These are phyloP conservation scores for Phaeosphaeriaceae sp. DNA, from an alignment of 2,329 filamentous ascomycete species.

Conservation along the genomic window DNA sequence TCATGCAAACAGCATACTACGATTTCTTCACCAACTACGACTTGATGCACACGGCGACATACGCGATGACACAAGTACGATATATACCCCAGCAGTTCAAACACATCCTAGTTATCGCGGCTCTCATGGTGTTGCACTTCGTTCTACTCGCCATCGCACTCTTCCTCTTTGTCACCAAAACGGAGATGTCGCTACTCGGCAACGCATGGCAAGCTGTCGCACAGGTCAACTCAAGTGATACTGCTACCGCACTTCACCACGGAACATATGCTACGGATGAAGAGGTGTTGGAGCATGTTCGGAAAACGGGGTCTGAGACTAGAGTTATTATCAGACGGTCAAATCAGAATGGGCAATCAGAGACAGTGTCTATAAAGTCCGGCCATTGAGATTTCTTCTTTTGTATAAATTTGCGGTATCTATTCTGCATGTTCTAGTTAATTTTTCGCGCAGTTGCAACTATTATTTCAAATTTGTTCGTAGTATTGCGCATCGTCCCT, in stretches of 20 bases:
- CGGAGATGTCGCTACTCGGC: slow-evolving; percentile 15
- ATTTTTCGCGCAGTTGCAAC: too few relatives aligned
- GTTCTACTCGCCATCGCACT: slow-evolving; percentile 3
- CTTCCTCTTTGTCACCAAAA: slow-evolving; percentile 5
- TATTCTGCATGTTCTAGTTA: too few relatives aligned
- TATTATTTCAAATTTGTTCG: too few relatives aligned
- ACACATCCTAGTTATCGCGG: slow-evolving; percentile 7
- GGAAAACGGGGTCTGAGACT: too few relatives aligned
- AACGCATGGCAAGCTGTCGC: slow-evolving; percentile 19
- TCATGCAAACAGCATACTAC: slow-evolving; percentile 18
- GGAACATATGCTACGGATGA: slow-evolving; percentile 10
- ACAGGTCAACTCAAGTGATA: slow-evolving; percentile 13
- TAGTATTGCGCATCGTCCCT: too few relatives aligned
- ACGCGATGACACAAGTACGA: neutral
- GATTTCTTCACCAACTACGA: slow-evolving; percentile 11
- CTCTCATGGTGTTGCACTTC: slow-evolving; percentile 6
- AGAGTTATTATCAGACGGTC: too few relatives aligned
- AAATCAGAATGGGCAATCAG: too few relatives aligned
- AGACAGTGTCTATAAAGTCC: too few relatives aligned
- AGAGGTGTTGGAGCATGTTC: slow-evolving; percentile 2
- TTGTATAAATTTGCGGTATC: too few relatives aligned
- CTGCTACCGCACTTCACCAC: slow-evolving; percentile 4
- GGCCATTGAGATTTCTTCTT: too few relatives aligned
- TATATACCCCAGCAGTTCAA: slow-evolving; percentile 7
- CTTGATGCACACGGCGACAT: neutral